Percentiles rank a stretch among this genome's conserved stretches.
phyloP scores from a whole-genome alignment of 108 stramenopile species.

The Nannochloropsis granulata region DNA sequence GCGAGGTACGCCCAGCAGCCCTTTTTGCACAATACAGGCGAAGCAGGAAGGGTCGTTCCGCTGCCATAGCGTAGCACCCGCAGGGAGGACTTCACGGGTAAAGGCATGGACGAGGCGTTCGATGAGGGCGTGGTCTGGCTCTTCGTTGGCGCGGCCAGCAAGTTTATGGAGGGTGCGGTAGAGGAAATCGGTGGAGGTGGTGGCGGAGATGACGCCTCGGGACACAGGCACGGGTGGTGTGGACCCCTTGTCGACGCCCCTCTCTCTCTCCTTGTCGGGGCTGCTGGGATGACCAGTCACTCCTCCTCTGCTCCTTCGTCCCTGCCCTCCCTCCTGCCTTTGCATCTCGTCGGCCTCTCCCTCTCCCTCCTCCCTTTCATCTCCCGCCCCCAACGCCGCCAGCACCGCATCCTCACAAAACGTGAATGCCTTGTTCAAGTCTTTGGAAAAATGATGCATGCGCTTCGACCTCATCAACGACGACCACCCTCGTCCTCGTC shows the following conservation, averaged over 20 bases:
- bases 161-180: background rate
- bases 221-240: too few relatives aligned
- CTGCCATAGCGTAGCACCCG: background rate
- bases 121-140: background rate
- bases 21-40: background rate
- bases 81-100: background rate
- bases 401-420: background rate
- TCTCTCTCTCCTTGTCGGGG: too few relatives aligned
- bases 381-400: background rate
- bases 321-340: too few relatives aligned
- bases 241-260: too few relatives aligned
- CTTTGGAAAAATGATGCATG: background rate
- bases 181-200: background rate
- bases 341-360: background rate
- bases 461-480: background rate
- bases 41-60: background rate
- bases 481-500: background rate
- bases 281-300: too few relatives aligned
- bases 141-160: background rate
- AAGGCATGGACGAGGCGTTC: background rate
- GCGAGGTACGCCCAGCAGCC: background rate
- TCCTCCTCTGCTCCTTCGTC: too few relatives aligned
- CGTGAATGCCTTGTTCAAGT: background rate
- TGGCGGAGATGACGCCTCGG: too few relatives aligned
- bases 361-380: background rate